Evolutionary conservation across 768 basidiomycete genomes (phyloP), one percentile per base, ranked within the genome.

Genomic region (Termitomyces heimii): DNA sequence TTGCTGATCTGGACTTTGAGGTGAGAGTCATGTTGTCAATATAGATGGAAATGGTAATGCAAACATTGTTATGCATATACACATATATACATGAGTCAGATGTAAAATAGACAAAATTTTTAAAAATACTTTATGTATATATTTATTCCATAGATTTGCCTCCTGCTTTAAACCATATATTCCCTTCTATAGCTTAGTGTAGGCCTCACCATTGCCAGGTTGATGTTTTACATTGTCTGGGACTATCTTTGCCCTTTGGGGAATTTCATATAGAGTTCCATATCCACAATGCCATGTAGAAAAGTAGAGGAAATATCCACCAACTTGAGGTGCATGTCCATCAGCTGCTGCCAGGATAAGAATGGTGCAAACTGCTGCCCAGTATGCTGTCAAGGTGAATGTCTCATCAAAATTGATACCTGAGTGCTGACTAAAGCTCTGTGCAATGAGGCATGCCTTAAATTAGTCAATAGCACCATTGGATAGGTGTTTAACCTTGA

Each of bases 301-400:
- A 22, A 42, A 9, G 42, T 29, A 20, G 42, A 39, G 8, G 42
- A 40, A n/a, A 55, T 58, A 44, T 60, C 56, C 2, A 65, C 53
- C 39, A 37, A 63, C 8, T 56, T 32, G 4, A 61, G 58, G 20
- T 71, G 61, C 55, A 68, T 42, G 42, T 42, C 20, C 20, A n/a
- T 42, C 5, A 0, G n/a, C 9, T 22, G 42, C 42, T 5, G 42
- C 42, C 20, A 37, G 5, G 13, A 13, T 14, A 5, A 12, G 6
- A 16, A 37, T 13, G 14, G 35, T 37, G 2, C 9, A 16, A 5
- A 37, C 35, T 2, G 35, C 35, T 2, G 35, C 13, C 35, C 35
- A 37, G 14, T 1, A 1, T 13, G 35, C 35, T 37, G 13, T 37
- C 7, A 2, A 31, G n/a, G n/a, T n/a, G n/a, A n/a, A n/a, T n/a